Conservation (phyloP, 2,329 filamentous ascomycete species). For the Neodidymelliopsis sp. region DNA sequence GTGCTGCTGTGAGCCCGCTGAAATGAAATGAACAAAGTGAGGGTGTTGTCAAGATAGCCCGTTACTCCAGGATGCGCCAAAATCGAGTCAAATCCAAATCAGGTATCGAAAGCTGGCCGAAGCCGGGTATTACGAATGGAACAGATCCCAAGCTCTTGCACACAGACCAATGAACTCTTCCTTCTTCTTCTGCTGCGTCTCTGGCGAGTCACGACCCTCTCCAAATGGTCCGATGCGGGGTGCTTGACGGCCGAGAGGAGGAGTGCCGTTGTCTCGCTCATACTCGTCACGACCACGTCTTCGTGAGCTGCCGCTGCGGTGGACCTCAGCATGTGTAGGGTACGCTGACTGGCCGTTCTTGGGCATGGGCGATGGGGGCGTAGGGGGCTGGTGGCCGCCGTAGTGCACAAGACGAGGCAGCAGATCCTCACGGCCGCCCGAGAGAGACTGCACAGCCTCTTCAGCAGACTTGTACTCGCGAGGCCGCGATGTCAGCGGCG, state of each 20-base stretch:
- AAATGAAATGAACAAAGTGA: constrained; percentile 34
- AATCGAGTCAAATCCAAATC: constrained; percentile 18
- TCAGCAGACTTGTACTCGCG: constrained; percentile 95
- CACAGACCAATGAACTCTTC: constrained; percentile 91
- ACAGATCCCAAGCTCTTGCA: constrained; percentile 92
- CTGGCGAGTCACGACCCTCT: constrained; percentile 81
- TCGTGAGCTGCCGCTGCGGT: constrained; percentile 67
- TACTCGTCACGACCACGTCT: constrained; percentile 88
- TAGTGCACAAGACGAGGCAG: constrained; percentile 96
- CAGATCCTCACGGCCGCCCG: constrained; percentile 90
- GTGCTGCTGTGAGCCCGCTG: constrained; percentile 16
- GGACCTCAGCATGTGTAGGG: constrained; percentile 40
- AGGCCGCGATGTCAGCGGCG: constrained; percentile 65
- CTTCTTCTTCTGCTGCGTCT: constrained; percentile 84
- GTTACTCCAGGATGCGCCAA: constrained; percentile 35
- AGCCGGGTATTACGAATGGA: constrained; percentile 73
- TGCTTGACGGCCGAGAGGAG: constrained; percentile 74
- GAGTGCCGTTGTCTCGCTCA: constrained; percentile 84
- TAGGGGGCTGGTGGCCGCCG: constrained; percentile 90
- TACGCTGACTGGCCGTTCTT: constrained; percentile 48
- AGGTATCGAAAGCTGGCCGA: constrained; percentile 22
- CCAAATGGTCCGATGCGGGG: constrained; percentile 70
- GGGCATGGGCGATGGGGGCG: constrained; percentile 80
- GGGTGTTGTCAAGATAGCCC: constrained; percentile 24
- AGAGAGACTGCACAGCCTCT: constrained; percentile 88